Base-by-base conservation (phyloP, 2,329 filamentous ascomycete species). In the Coniochaeta sp. region DNA sequence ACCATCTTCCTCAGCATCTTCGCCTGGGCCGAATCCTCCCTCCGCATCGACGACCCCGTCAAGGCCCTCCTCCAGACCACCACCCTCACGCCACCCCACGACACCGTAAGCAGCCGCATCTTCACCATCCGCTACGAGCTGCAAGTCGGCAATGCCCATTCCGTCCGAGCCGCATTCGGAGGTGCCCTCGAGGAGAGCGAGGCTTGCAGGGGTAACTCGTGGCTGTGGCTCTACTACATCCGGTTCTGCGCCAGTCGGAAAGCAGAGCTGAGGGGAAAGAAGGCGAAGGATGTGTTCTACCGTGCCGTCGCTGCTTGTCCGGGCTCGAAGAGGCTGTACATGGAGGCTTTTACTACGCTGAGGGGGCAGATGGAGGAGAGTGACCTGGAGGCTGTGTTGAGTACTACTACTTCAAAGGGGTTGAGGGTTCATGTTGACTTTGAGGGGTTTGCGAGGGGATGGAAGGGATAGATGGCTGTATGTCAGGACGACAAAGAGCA, bases 21-120 rank as follows among this genome's bases (percentile, higher is more conserved):
- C 56, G 78, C 83, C n/a, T 87, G 85, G 74, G 84, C 88, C 55
- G 85, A 92, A 63, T 55, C 60, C 8, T 81, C 85, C 7, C 81
- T 89, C 40, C 79, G 85, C 22, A 77, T 94, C 51, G 81, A 90
- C 55, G 88, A 95, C 58, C 86, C 89, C 16, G 81, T 95, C 18
- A 82, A 87, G n/a, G 74, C 78, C 6, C 68, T 88, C 8, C 71
- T 91, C 10, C 68, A 76, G 18, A 74, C 76, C 63, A 76, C 76
- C 61, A 66, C 82, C 0, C 65, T 78, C 2, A 56, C 63, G 14
- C 48, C 14, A 28, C 28, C 53, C 6, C 65, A 72, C 49, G 75
- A 78, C 59, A 67, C 68, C 35, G 55, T 76, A 12, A 66, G 66
- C 55, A 73, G 65, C 55, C 72, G 75, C 7, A 55, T 74, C 12